phyloP scores from a whole-genome alignment of 2,329 filamentous ascomycete species.

The Calonectria pseudoreteaudii region DNA sequence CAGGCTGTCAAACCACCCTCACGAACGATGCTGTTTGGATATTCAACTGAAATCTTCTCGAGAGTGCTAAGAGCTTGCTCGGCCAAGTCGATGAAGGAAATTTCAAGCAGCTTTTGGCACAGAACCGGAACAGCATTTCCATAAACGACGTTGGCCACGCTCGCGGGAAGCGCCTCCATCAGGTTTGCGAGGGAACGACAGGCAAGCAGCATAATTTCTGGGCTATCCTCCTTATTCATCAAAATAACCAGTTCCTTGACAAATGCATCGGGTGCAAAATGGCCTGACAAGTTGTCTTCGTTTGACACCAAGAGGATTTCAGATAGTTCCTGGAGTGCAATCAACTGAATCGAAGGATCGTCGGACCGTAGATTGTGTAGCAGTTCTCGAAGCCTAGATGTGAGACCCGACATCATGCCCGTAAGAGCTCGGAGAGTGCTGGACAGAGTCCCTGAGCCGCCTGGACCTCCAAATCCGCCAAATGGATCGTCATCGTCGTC shows the following conservation, averaged over 20 bases:
- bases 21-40: constrained; percentile 92
- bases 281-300: constrained; percentile 94
- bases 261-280: constrained; percentile 94
- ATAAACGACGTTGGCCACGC: constrained; percentile 95
- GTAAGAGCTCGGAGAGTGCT: constrained; percentile 87
- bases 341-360: constrained; percentile 89
- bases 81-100: constrained; percentile 96
- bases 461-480: constrained; percentile 75
- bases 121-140: constrained; percentile 95
- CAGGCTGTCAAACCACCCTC: constrained; percentile 97
- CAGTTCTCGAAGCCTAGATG: constrained; percentile 82
- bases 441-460: constrained; percentile 76
- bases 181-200: constrained; percentile 96
- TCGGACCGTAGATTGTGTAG: constrained; percentile 82
- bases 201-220: constrained; percentile 96
- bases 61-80: constrained; percentile 97
- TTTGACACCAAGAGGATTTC: constrained; percentile 95
- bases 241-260: constrained; percentile 92
- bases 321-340: constrained; percentile 92
- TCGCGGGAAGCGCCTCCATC: constrained; percentile 95
- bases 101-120: constrained; percentile 94
- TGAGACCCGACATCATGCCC: constrained; percentile 91
- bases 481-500: constrained; percentile 76
- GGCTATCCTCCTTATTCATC: constrained; percentile 96
- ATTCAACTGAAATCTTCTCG: constrained; percentile 97